Evolutionary conservation across 495 filamentous ascomycete genomes (phyloP), one percentile per base, ranked within the genome.

Genomic region (Aspergillus olivimuriae): DNA sequence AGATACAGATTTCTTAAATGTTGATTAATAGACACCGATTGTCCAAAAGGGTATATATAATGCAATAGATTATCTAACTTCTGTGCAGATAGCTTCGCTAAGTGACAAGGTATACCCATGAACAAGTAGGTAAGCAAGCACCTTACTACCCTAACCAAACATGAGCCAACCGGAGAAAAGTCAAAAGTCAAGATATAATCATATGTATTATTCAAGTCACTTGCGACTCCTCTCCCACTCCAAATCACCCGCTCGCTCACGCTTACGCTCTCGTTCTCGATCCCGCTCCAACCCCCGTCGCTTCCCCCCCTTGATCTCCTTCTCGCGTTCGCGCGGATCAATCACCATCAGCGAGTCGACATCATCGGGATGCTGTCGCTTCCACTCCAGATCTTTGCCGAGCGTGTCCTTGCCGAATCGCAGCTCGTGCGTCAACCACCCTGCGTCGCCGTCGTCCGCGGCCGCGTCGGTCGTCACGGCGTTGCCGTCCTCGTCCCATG

Each of bases 321-420:
- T 80, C 41, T 84, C 82, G 53, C 85, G 90, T 66, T 91, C 89
- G 41, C 86, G 69, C 1, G 94, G 94, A 68, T 98, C 94, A 65
- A 97, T 95, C 2, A 97, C 89, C 46, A 94, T 84, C 36, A 98
- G 65, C 55, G 95, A 89, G 52, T 92, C 86, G 46, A 86, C 84
- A 35, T 89, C 87, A 38, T 88, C 84, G 50, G 88, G 86, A 37
- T 90, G 86, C 56, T 87, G 84, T 65, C 82, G 81, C 62, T 90
- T 88, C 76, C 89, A 96, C 26, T 78, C 86, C 42, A 95, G 61
- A 61, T 95, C 89, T 57, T 97, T 97, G 24, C 94, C 92, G 2
- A 94, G 62, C 44, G 82, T 83, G 58, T 98, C 94, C 47, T 89
- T 91, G 14, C 82, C 82, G 66, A 96, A 97, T 10, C 69, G 88